Conservation (phyloP, 2,329 filamentous ascomycete species). For the Fusarium incarnatum region DNA sequence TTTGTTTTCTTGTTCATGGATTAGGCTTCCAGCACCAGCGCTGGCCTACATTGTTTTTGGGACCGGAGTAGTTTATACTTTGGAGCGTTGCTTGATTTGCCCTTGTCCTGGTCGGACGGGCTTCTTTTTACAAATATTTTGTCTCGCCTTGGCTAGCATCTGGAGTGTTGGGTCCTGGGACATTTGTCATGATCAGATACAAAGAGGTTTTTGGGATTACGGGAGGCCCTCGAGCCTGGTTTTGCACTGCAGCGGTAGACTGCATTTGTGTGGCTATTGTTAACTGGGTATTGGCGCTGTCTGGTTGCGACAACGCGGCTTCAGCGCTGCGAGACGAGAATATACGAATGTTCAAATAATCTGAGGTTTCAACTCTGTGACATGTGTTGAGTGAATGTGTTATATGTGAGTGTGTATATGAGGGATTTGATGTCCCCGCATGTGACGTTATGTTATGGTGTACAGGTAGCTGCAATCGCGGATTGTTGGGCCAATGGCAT, state of each 20-base stretch:
- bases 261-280: conserved; percentile 49
- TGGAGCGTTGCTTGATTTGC: conserved; percentile 47
- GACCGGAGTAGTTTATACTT: conserved; percentile 39
- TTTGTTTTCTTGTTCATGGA: conserved; percentile 38
- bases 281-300: conserved; percentile 51
- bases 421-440: background rate
- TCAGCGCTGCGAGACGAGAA: conserved; percentile 52
- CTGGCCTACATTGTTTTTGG: conserved; percentile 37
- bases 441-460: background rate
- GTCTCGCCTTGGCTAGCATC: conserved; percentile 48
- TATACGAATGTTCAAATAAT: conserved; percentile 52
- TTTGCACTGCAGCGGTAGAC: conserved; percentile 50
- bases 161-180: conserved; percentile 47
- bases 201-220: conserved; percentile 50
- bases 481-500: background rate
- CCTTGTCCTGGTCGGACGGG: conserved; percentile 43
- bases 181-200: conserved; percentile 50
- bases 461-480: background rate
- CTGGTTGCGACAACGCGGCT: conserved; percentile 49
- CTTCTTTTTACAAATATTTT: conserved; percentile 39
- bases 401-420: background rate
- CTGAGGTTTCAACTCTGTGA: background rate
- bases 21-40: conserved; percentile 23
- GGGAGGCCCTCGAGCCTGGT: conserved; percentile 52
- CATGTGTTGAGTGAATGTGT: background rate